A percentile compares a stretch with the other conserved stretches of the same genome.
These are phyloP conservation scores for Dryas alaskensis DNA, from an alignment of 306 rosid genomes.

Conservation along the genomic window DNA sequence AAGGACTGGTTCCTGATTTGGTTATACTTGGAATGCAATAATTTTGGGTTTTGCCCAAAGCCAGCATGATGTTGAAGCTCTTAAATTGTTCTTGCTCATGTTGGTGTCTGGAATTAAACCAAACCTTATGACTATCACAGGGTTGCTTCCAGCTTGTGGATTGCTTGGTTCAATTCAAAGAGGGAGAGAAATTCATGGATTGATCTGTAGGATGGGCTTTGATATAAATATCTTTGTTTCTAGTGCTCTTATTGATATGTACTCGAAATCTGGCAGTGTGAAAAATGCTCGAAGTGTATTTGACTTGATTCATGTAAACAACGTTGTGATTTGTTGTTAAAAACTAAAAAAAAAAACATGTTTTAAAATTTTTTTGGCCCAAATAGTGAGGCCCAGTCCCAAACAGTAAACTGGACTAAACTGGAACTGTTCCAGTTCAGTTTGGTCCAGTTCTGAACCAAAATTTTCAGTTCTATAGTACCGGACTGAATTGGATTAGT, in stretches of 20 bases:
- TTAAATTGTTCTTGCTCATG: slow-evolving; percentile 48
- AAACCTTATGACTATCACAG: slow-evolving; percentile 50
- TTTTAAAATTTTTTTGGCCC: too few species aligned
- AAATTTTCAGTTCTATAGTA: too few species aligned
- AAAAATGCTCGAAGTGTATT: slow-evolving; percentile 45
- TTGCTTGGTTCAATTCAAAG: slow-evolving; percentile 35
- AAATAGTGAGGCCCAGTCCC: too few species aligned
- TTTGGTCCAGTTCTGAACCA: too few species aligned
- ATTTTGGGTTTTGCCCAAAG: slow-evolving; percentile 53
- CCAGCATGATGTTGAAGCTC: slow-evolving; percentile 36
- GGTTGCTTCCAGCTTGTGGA: slow-evolving; percentile 61
- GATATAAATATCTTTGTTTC: slow-evolving; percentile 47
- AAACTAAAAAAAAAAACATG: too few species aligned
- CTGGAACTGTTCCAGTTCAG: too few species aligned
- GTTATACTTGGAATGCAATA: slow-evolving; percentile 57
- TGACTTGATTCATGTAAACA: slow-evolving; percentile 36
- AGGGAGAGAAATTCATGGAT: slow-evolving; percentile 64
- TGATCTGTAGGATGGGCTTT: slow-evolving; percentile 47
- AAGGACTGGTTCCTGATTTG: slow-evolving; percentile 50
- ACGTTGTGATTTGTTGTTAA: slow-evolving; percentile 18
- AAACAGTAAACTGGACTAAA: too few species aligned
- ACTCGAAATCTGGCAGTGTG: slow-evolving; percentile 56
- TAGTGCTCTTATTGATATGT: slow-evolving; percentile 63
- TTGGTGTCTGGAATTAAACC: slow-evolving; percentile 41
- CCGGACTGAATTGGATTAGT: too few species aligned